Base-by-base conservation (phyloP, 768 basidiomycete species). In the Mycena leptocephala region DNA sequence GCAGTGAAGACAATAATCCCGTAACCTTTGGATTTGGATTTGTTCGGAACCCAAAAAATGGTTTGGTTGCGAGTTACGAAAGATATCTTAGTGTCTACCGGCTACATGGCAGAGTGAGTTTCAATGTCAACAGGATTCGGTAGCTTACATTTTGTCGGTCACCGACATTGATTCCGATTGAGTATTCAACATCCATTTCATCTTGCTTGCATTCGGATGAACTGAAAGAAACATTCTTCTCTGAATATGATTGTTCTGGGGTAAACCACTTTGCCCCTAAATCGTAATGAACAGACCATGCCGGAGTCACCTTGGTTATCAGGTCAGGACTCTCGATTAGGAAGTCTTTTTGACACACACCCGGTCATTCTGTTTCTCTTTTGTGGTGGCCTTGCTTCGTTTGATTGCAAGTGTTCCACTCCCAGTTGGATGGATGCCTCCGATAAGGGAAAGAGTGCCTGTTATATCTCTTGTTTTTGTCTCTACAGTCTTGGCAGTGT, bases 111-210 rank as follows among this genome's bases (percentile, higher is more conserved):
- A 24, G 10, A 6, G 24, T 55, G 20, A n/a, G 30, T 51, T 65
- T 32, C n/a, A 6, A 5, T n/a, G 5, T 20, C 13, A 18, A 8
- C 22, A 6, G n/a, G 6, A 24, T 20, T 8, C 20, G 11, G 48
- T 24, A 51, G 33, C 58, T 22, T 32, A 30, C 28, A 33, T 35
- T 59, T 32, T 30, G 20, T 33, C 18, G 7, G 26, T 51, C n/a
- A 2, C 37, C 32, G 43, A 68, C 37, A 68, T 68, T 32, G 37
- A 68, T 68, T 30, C 67, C 67, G 35, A 68, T 55, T 11, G 67
- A 68, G 18, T 55, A 68, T 56, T 68, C 37, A 68, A 43, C 67
- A 10, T 68, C 14, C 55, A 68, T 26, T 14, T 3, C 14, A 32
- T 39, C 5, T 32, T 39, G 33, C 18, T 18, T 32, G 18, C 37